These are phyloP conservation scores for Neurospora tetrasperma DNA, from an alignment of 495 filamentous ascomycete species.

Conservation along the genomic window DNA sequence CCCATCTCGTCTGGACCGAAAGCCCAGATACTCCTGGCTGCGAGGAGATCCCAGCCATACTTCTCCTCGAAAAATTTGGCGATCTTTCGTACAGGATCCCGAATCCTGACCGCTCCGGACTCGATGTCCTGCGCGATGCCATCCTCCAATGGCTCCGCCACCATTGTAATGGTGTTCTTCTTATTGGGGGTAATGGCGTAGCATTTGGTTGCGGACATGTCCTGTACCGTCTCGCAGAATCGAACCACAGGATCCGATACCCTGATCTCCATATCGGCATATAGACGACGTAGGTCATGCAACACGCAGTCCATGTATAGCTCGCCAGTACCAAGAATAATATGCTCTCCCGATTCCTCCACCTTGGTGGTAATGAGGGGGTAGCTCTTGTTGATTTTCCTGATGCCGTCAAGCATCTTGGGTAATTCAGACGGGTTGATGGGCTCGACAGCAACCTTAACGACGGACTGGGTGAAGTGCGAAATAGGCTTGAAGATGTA, in stretches of 20 bases:
- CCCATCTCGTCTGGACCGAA: constrained; percentile 95
- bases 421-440: constrained; percentile 98
- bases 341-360: constrained; percentile 96
- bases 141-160: constrained; percentile 87
- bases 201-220: constrained; percentile 94
- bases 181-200: constrained; percentile 97
- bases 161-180: constrained; percentile 98
- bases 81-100: constrained; percentile 83
- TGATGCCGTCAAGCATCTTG: constrained; percentile 94
- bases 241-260: constrained; percentile 95
- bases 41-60: constrained; percentile 93
- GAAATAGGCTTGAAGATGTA: constrained; percentile 89
- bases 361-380: constrained; percentile 93
- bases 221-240: constrained; percentile 97
- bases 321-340: constrained; percentile 89
- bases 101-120: constrained; percentile 78
- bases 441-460: constrained; percentile 95
- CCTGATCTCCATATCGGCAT: constrained; percentile 99
- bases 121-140: constrained; percentile 96
- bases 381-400: constrained; percentile 96
- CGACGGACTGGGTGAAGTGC: constrained; percentile 94
- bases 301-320: constrained; percentile 99
- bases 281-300: constrained; percentile 83
- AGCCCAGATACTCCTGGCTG: constrained; percentile 93
- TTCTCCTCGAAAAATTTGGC: constrained; percentile 97